Conservation (phyloP, 192 early-diverging fungal genomes). For the Martensiomyces pterosporus region DNA sequence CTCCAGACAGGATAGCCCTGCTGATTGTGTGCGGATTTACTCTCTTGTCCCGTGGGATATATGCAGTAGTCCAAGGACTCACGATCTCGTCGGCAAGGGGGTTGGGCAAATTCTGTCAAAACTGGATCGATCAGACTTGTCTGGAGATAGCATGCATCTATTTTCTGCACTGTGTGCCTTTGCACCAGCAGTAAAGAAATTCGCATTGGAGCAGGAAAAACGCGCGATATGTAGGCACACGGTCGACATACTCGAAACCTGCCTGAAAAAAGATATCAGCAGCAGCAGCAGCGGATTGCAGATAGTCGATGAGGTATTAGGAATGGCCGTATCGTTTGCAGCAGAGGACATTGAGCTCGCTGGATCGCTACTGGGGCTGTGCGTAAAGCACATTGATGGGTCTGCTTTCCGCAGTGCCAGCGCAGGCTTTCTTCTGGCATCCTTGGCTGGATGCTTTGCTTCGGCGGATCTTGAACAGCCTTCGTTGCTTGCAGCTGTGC, state of each 20-base stretch:
- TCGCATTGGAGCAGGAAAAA: no score
- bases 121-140: no score
- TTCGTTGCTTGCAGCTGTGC: neutral
- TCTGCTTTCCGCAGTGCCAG: neutral
- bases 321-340: neutral
- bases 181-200: no score
- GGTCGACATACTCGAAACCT: no score
- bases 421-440: slow-evolving; percentile 7
- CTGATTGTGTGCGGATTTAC: no score
- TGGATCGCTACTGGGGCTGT: slow-evolving; percentile 5
- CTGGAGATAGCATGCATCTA: no score
- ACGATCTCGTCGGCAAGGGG: no score
- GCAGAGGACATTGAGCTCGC: neutral
- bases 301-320: neutral
- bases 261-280: neutral
- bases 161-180: no score
- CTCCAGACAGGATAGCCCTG: neutral
- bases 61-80: no score
- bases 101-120: no score
- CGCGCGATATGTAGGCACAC: no score
- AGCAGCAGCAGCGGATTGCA: neutral
- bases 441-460: slow-evolving; percentile 22
- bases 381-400: slow-evolving; percentile 7
- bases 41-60: no score
- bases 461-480: neutral